A percentile compares a stretch with the other conserved stretches of the same genome.
phyloP scores from a whole-genome alignment of 2,329 filamentous ascomycete species.

The Nemania diffusa region DNA sequence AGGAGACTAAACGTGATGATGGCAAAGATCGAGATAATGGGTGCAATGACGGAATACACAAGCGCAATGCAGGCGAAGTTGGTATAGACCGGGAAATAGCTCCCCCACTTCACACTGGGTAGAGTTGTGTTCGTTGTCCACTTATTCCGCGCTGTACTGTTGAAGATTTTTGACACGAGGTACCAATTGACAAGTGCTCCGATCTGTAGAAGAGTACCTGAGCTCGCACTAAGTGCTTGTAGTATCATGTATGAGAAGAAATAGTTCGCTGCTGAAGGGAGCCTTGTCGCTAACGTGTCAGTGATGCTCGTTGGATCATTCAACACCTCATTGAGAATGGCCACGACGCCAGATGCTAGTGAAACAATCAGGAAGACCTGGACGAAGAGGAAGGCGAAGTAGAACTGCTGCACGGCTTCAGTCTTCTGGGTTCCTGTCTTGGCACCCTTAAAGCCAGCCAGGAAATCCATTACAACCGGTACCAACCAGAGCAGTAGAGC shows the following conservation, averaged over 20 bases:
- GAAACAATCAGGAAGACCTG: slow-evolving; percentile 95
- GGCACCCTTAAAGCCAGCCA: slow-evolving; percentile 79
- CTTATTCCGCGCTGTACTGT: slow-evolving; percentile 84
- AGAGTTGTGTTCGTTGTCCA: slow-evolving; percentile 86
- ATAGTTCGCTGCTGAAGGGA: slow-evolving; percentile 91
- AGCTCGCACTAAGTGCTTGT: slow-evolving; percentile 90
- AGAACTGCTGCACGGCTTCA: slow-evolving; percentile 89
- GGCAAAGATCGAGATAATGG: slow-evolving; percentile 91
- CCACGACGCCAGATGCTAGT: slow-evolving; percentile 76
- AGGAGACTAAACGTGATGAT: slow-evolving; percentile 90
- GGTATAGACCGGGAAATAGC: slow-evolving; percentile 95
- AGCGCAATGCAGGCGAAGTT: slow-evolving; percentile 94
- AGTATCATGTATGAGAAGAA: slow-evolving; percentile 99
- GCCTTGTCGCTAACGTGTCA: slow-evolving; percentile 75
- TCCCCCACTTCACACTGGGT: slow-evolving; percentile 85
- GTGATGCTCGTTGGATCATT: slow-evolving; percentile 74
- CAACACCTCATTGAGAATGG: slow-evolving; percentile 67
- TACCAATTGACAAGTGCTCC: slow-evolving; percentile 84
- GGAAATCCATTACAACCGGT: slow-evolving; percentile 78
- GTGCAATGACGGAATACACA: slow-evolving; percentile 89
- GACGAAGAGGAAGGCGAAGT: slow-evolving; percentile 93
- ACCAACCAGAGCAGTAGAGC: slow-evolving; percentile 82
- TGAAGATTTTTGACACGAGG: slow-evolving; percentile 79
- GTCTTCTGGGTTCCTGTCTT: slow-evolving; percentile 84
- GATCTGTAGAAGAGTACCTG: slow-evolving; percentile 86